Base-by-base conservation (phyloP, 2,329 filamentous ascomycete species). In the Arthrinium puccinioides region DNA sequence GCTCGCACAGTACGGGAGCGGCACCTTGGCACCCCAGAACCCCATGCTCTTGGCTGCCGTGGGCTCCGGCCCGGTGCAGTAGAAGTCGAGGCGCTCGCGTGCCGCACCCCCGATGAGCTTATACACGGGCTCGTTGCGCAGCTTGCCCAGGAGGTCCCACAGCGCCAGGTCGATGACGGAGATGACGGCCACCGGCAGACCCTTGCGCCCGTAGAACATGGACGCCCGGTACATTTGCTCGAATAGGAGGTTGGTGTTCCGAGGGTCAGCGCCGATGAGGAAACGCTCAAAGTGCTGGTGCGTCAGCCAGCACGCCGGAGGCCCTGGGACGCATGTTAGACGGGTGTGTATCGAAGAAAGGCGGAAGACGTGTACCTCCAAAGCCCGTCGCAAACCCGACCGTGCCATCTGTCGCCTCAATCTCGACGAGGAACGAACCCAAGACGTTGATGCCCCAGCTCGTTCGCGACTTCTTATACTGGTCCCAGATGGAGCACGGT, bases 191-290 rank as follows among this genome's bases (percentile, higher is more conserved):
- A 90, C 76, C 2, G 89, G 84, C 2, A 96, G 77, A 32, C 89
- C 89, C 62, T 96, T 96, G 48, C 89, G 82, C 44, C 89, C 89
- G 56, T 96, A 96, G 70, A 95, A 96, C 86, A 95, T 94, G 49
- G 87, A 94, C 2, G 76, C 85, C 42, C 88, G 81, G 69, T 95
- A 96, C 89, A 96, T 95, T 61, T 94, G 87, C 68, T 96, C 89
- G 57, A 94, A 96, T 21, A 96, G 70, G 45, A 89, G 76, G 63
- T 94, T 95, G 37, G 87, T 94, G 56, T 96, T 87, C 50, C 89
- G 76, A 9, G 88, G 88, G 59, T 96, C 89, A 51, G 86, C 82
- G 28, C 87, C 88, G 49, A 95, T 73, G 43, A 96, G 67, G 72
- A 96, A 96, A 44, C 89, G 78, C 62, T 92, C 84, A 59, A 96